Base-by-base conservation (phyloP, 129 eudicot genomes). In the Daucus carota region DNA sequence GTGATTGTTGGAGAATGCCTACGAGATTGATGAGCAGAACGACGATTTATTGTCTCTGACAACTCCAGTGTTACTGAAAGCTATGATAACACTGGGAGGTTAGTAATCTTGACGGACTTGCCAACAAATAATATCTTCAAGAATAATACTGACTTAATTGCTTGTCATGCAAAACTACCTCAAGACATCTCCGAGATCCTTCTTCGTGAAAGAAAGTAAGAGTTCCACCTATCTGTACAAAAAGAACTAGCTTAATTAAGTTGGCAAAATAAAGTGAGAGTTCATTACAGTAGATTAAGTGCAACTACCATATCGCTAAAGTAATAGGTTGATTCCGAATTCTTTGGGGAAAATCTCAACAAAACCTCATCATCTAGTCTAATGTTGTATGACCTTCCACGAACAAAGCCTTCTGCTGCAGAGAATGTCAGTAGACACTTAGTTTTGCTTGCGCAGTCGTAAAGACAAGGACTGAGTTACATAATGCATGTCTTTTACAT, bases 301-400 rank as follows among this genome's bases (percentile, higher is more conserved):
- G 65, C 46, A 71, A 75, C 80, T 89, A 94, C 99, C 99, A 82
- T 88, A 81, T 94, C 99, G 82, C 99, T 86, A 79, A 94, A 94
- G 83, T 84, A 91, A 83, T 91, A 94, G 54, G 86, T 89, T 75
- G 99, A 91, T 28, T 91, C 99, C 20, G 96, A 86, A 83, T 89
- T 94, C 74, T 91, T 91, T 14, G 99, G 99, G 45, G 97, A 94
- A 75, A 94, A 91, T 85, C 96, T 89, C 36, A 94, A 90, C 71
- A 94, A 85, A 84, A 94, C 97, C 88, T 94, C 92, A 69, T 94
- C 92, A 86, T 94, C 99, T 75, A 94, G 88, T 81, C 96, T 91
- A 83, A 94, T 91, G 85, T 94, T 94, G 81, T 94, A 94, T 26
- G 99, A 94, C 80, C 99, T 87, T 82, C 99, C 99, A 80, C 99